Conservation (phyloP, 192 early-diverging fungal genomes). For the Entomortierella chlamydospora region DNA sequence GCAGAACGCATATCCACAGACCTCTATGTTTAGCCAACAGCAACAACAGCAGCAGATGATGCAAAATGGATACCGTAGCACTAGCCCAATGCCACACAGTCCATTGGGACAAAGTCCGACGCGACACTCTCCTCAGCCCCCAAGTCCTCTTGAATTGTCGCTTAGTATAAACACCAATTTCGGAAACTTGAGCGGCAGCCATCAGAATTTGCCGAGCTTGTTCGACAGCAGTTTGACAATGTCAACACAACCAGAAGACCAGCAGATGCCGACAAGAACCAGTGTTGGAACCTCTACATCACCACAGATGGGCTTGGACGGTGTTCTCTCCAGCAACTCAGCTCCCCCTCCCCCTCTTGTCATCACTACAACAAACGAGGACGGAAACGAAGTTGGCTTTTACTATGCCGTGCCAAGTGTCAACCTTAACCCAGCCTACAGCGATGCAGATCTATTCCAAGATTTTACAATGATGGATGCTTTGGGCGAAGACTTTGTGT, state of each 20-base stretch:
- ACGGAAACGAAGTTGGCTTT: slow-evolving; percentile 49
- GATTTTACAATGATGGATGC: slow-evolving; percentile 55
- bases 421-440: slow-evolving; percentile 48
- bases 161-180: slow-evolving; percentile 45
- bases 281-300: slow-evolving; percentile 47
- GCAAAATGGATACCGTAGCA: slow-evolving; percentile 27
- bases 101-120: slow-evolving; percentile 25
- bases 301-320: slow-evolving; percentile 28
- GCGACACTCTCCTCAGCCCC: slow-evolving; percentile 32
- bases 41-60: slow-evolving; percentile 1
- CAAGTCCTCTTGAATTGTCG: slow-evolving; percentile 42
- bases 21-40: slow-evolving; percentile 3
- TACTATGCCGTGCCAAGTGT: slow-evolving; percentile 48
- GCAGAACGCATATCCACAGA: slow-evolving; percentile 8
- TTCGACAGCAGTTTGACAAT: slow-evolving; percentile 33
- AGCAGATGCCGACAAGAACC: slow-evolving; percentile 7
- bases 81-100: slow-evolving; percentile 33
- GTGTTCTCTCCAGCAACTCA: background rate
- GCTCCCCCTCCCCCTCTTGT: slow-evolving; percentile 42
- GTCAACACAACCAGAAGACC: slow-evolving; percentile 19
- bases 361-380: slow-evolving; percentile 51
- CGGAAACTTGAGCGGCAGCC: slow-evolving; percentile 18
- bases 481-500: slow-evolving; percentile 50
- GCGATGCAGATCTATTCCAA: slow-evolving; percentile 46
- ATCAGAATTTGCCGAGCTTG: slow-evolving; percentile 38